Evolutionary conservation across 306 rosid genomes (phyloP), one percentile per base, ranked within the genome.

Genomic region (Mimosa bimucronata): DNA sequence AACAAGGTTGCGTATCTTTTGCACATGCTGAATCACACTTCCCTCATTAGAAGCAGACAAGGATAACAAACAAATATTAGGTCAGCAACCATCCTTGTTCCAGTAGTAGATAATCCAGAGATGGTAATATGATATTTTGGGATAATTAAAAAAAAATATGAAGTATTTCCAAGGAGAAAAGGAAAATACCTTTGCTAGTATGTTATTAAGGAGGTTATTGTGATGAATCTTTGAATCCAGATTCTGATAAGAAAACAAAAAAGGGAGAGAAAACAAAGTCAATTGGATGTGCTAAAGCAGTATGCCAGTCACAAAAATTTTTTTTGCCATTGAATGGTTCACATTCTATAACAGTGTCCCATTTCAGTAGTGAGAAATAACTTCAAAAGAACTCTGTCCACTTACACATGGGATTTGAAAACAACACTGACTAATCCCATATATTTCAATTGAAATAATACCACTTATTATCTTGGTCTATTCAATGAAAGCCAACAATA

Each of bases 191-290:
- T 93, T 93, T 16, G 97, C 97, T 61, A 93, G 97, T 78, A 93
- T 88, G 85, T 91, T 93, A 72, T 93, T 93, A 69, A 89, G 97
- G 60, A 93, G 94, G 80, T 93, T 93, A 80, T 93, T 93, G 91
- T 93, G 97, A 80, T 93, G 97, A 87, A 91, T 93, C 97, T 93
- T 93, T n/a, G 97, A 93, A 85, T 93, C 97, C 89, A 93, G 73
- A 82, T 88, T 93, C 97, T 93, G 88, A 77, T 42, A 25, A 78
- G 62, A 41, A 64, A 78, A 75, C 14, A 67, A 69, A 45, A 48
- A 75, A 71, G 57, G 44, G 7, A 42, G 77, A 26, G 76, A 12
- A 38, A 53, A 16, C 61, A 40, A 53, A 42, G 78, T 77, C 80
- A 78, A 31, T 12, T 38, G 53, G 38, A 68, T 3, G 74, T 50